Evolutionary conservation across 2,329 filamentous ascomycete genomes (phyloP).

Genomic region (Cladobotryum mycophilum): DNA sequence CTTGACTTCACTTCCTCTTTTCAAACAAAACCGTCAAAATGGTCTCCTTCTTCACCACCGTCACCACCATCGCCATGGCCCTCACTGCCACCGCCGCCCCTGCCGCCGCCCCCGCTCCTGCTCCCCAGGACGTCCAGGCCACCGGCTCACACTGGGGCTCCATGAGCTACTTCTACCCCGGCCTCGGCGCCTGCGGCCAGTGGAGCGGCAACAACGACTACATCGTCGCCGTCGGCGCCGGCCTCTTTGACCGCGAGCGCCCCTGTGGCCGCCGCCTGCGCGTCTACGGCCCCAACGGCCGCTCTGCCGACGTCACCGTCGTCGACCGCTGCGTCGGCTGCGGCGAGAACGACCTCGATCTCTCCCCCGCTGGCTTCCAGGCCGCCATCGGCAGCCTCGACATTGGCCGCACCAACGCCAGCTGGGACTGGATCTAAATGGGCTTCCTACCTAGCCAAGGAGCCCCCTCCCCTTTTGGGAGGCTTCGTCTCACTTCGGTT

Average conservation of each 20-base stretch:
- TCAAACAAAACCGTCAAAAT: constrained; percentile 1
- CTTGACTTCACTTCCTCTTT: neutral
- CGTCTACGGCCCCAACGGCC: constrained; percentile 40
- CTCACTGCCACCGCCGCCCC: constrained; percentile 7
- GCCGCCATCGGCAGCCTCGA: constrained; percentile 31
- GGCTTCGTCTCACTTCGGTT: no score
- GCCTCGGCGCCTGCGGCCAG: constrained; percentile 63
- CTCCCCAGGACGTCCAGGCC: constrained; percentile 36
- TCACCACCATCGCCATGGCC: constrained; percentile 7
- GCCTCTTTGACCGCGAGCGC: constrained; percentile 56
- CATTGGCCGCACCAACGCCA: constrained; percentile 17
- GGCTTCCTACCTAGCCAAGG: neutral
- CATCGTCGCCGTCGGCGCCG: constrained; percentile 61
- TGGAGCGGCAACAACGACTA: constrained; percentile 46
- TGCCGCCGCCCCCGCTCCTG: neutral
- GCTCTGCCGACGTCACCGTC: constrained; percentile 53
- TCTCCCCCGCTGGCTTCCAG: constrained; percentile 41
- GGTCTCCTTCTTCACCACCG: constrained; percentile 5
- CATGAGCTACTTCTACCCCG: constrained; percentile 53
- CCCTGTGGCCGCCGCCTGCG: constrained; percentile 61
- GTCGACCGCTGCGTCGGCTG: constrained; percentile 60
- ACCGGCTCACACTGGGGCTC: constrained; percentile 5
- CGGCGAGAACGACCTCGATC: constrained; percentile 40
- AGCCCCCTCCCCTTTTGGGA: neutral
- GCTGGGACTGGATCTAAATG: constrained; percentile 22